Base-by-base conservation (phyloP, 202 grass and related monocot species). In the Alloteropsis angusta region DNA sequence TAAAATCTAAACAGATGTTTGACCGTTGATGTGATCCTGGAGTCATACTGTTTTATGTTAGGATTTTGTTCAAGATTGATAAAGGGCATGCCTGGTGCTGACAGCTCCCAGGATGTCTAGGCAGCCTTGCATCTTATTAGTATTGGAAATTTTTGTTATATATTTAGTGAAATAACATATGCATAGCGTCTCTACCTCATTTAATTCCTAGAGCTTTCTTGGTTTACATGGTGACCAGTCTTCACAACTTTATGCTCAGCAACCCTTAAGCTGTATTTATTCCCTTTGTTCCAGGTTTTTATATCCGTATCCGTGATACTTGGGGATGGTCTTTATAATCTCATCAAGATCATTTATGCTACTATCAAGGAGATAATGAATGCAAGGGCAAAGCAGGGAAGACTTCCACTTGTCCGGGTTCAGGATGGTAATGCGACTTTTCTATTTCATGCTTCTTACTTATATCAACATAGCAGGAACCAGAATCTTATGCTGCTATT, bases 291-390 rank as follows among this genome's bases (percentile, higher is more conserved):
- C 58, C 87, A 97, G 94, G 94, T 97, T 85, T 97, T 97, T 46
- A 74, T 97, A 69, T 93, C 94, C 17, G 93, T 97, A 71, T 86
- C 94, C 47, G 85, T 97, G 65, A 94, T 97, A 75, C 84, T 97
- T 60, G 94, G 91, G 16, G 91, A 97, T 83, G 94, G 94, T 65
- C 89, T 97, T 74, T 97, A 97, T 82, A 97, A 97, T 67, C 90
- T 97, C 65, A 83, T 92, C 72, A 94, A 97, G 84, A 97, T 97
- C 53, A 86, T 97, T 71, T 64, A 90, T 75, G 78, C 85, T 58
- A 90, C 91, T 70, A 62, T 45, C 17, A 97, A 88, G 80, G 94
- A 97, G 81, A 85, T 97, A 79, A 63, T 58, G 70, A 97, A 94
- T 78, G 74, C 89, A 59, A 60, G 48, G 4, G 83, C 91, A 53